phyloP scores from a whole-genome alignment of 2,329 filamentous ascomycete genomes.

The Dothideomycetidae sp. region DNA sequence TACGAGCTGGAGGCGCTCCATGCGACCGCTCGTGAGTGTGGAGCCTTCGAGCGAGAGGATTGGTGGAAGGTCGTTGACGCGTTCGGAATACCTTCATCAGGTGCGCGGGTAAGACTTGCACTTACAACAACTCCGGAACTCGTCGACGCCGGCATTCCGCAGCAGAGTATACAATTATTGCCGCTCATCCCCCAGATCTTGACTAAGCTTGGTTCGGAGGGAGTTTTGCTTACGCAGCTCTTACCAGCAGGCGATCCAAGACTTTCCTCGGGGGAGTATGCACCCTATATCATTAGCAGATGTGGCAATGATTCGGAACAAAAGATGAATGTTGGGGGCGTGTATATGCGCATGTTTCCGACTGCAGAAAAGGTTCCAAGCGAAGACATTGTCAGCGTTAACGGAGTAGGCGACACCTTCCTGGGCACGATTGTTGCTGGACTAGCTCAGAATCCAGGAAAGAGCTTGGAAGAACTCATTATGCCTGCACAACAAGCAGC shows the following conservation, averaged over 20 bases:
- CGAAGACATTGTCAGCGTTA: constrained; percentile 68
- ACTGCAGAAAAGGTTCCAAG: constrained; percentile 46
- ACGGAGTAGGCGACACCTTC: constrained; percentile 89
- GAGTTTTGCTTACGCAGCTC: constrained; percentile 62
- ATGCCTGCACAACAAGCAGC: constrained; percentile 70
- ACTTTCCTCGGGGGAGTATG: constrained; percentile 46
- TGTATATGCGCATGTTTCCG: constrained; percentile 66
- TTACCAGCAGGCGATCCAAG: constrained; percentile 53
- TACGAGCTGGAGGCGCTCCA: constrained; percentile 74
- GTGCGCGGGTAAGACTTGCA: constrained; percentile 58
- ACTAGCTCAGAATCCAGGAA: constrained; percentile 43
- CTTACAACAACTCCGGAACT: constrained; percentile 51
- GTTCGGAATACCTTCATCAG: constrained; percentile 55
- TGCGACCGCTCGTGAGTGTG: constrained; percentile 48
- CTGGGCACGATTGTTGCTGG: constrained; percentile 73
- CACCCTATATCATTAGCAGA: constrained; percentile 58
- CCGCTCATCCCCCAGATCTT: constrained; percentile 77
- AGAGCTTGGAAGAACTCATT: constrained; percentile 46
- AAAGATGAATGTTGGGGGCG: constrained; percentile 47
- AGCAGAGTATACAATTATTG: constrained; percentile 69
- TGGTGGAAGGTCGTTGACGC: constrained; percentile 76
- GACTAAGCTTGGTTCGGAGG: constrained; percentile 65
- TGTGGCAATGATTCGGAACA: constrained; percentile 35
- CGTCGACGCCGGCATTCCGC: constrained; percentile 67
- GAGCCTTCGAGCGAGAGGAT: constrained; percentile 50